Evolutionary conservation across 2,329 filamentous ascomycete genomes (phyloP).

Genomic region (Claviceps humidiphila): DNA sequence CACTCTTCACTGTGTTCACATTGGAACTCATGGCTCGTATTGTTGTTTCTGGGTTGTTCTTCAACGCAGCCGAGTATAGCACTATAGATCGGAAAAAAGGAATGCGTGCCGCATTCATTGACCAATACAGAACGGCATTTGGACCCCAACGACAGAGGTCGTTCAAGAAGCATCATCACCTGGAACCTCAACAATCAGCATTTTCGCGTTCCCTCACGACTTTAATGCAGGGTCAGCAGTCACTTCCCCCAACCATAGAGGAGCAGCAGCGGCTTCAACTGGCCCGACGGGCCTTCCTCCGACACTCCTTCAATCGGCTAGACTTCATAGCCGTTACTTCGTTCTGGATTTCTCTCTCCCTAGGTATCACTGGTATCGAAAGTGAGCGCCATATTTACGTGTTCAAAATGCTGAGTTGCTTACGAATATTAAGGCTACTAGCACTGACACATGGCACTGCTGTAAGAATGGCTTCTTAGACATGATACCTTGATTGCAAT

Average conservation of each 20-base stretch:
- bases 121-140: constrained; percentile 69
- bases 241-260: constrained; percentile 48
- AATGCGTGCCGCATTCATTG: constrained; percentile 57
- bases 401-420: constrained; percentile 91
- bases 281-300: constrained; percentile 79
- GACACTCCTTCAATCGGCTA: constrained; percentile 89
- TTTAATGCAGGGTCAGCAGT: constrained; percentile 49
- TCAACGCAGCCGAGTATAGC: constrained; percentile 86
- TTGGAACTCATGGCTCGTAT: constrained; percentile 70
- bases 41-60: constrained; percentile 83
- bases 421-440: constrained; percentile 83
- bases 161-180: constrained; percentile 37
- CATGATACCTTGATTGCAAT: background rate
- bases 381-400: constrained; percentile 62
- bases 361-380: constrained; percentile 60
- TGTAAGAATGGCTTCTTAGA: constrained; percentile 32
- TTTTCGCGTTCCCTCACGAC: constrained; percentile 72
- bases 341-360: constrained; percentile 80
- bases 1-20: constrained; percentile 80
- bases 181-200: constrained; percentile 42
- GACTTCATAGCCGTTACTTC: constrained; percentile 92
- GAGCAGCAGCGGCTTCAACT: constrained; percentile 76
- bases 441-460: constrained; percentile 88
- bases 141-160: constrained; percentile 66
- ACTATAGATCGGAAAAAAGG: constrained; percentile 71